Evolutionary conservation across 805 yeast genomes (phyloP).

Genomic region (Teunomyces stri): DNA sequence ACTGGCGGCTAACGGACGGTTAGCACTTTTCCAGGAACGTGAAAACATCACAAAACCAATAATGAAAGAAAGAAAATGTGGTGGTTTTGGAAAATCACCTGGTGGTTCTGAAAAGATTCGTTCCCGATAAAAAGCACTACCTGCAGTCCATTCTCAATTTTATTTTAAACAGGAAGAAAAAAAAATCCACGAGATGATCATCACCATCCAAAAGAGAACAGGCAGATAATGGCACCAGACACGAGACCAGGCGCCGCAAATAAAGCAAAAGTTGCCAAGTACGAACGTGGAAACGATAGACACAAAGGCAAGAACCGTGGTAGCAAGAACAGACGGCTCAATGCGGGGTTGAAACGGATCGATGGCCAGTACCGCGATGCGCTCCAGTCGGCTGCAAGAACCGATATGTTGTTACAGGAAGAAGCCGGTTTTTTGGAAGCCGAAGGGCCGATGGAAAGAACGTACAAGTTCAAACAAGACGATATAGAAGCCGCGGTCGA

Average conservation of each 20-base stretch:
- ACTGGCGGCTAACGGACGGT: constrained; percentile 12
- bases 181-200: constrained; percentile 2
- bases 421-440: constrained; percentile 86
- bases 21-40: constrained; percentile 1
- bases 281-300: constrained; percentile 7
- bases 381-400: constrained; percentile 76
- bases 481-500: constrained; percentile 80
- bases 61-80: background rate
- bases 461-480: constrained; percentile 77
- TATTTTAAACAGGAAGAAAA: too few relatives aligned
- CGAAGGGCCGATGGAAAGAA: constrained; percentile 87
- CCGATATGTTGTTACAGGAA: constrained; percentile 84
- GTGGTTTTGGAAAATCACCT: background rate
- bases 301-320: constrained; percentile 5
- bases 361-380: constrained; percentile 78
- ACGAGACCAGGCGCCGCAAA: constrained; percentile 1
- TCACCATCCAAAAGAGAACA: background rate
- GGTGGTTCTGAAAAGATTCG: background rate
- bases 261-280: constrained; percentile 6
- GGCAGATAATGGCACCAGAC: background rate
- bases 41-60: background rate
- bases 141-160: too few relatives aligned
- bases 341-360: constrained; percentile 61
- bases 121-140: too few relatives aligned
- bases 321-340: constrained; percentile 55